Percentiles rank a stretch among this genome's conserved stretches.
Conservation (phyloP, 176 grass and related monocot genomes). For the Tillandsia leiboldiana region DNA sequence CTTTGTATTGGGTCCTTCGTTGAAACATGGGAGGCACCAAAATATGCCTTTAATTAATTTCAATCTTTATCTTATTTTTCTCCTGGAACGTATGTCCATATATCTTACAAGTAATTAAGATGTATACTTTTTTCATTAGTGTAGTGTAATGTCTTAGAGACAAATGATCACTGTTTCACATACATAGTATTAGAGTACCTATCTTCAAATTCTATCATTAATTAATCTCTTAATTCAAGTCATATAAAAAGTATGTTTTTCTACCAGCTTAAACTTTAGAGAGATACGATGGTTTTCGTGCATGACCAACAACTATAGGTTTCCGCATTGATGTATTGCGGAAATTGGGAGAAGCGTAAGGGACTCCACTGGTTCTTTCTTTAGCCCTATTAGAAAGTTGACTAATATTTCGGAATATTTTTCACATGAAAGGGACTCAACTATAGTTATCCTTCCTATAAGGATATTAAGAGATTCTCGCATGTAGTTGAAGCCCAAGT, state of each 20-base stretch:
- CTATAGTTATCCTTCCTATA: background rate
- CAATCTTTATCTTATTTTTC: background rate
- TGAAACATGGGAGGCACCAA: background rate
- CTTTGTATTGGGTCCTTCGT: background rate
- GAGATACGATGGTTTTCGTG: background rate
- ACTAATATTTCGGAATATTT: background rate
- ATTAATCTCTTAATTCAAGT: too few species aligned
- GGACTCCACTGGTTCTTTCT: background rate
- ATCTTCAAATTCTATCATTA: too few species aligned
- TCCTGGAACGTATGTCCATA: background rate
- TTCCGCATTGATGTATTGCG: background rate
- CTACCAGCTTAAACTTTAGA: background rate
- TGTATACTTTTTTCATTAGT: too few species aligned
- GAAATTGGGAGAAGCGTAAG: background rate
- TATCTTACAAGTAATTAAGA: background rate
- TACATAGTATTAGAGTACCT: too few species aligned
- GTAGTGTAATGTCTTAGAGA: too few species aligned
- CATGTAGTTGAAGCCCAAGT: background rate
- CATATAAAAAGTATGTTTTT: too few species aligned
- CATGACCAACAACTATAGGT: background rate
- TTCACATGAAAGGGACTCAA: constrained; percentile 1
- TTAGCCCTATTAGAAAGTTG: background rate
- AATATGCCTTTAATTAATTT: background rate
- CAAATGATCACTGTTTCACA: too few species aligned
- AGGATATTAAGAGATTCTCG: background rate